Base-by-base conservation (phyloP, 495 filamentous ascomycete species). In the Haplographium delicatum region DNA sequence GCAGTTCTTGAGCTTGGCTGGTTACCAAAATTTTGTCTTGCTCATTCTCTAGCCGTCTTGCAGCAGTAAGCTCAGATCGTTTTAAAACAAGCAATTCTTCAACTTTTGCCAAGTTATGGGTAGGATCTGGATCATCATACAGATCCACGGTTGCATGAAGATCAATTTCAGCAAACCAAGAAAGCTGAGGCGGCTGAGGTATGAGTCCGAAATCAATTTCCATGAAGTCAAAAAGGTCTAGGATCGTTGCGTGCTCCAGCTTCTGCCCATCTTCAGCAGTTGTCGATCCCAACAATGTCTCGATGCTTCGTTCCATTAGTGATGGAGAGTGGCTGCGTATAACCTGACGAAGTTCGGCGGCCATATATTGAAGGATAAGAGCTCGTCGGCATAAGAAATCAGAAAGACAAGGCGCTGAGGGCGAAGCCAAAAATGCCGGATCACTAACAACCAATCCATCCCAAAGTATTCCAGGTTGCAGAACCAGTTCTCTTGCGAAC, bases 171-270 rank as follows among this genome's bases (percentile, higher is more conserved):
- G 70, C 62, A 45, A 90, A 83, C 30, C 78, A 70, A 8, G 63
- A 62, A 16, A 81, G 66, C 10, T 70, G 49, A 6, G 86, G 46
- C 8, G 66, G 47, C 27, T 75, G 60, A 30, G 71, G 55, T 53
- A 73, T 74, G 2, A 70, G 11, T n/a, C 34, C 58, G 34, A 82
- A 72, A 34, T 90, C 82, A 6, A 88, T 65, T 47, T 90, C 83
- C 25, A 89, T 73, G 49, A 97, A 96, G 67, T 97, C 94, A 49
- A 95, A 89, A 18, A 96, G 78, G 55, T 96, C 94, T 65, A 96
- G 94, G 11, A 97, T 76, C 5, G 83, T 86, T 3, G 82, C 76
- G 39, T 86, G 85, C 11, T 67, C 60, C 23, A 82, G 58, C n/a
- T 76, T 70, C 33, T 84, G 76, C 7, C 81, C 79, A 26, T 77